Evolutionary conservation across 1,284 basidiomycete species (phyloP), one percentile per base, ranked within the genome.

Genomic region (Leucoagaricus sp.): DNA sequence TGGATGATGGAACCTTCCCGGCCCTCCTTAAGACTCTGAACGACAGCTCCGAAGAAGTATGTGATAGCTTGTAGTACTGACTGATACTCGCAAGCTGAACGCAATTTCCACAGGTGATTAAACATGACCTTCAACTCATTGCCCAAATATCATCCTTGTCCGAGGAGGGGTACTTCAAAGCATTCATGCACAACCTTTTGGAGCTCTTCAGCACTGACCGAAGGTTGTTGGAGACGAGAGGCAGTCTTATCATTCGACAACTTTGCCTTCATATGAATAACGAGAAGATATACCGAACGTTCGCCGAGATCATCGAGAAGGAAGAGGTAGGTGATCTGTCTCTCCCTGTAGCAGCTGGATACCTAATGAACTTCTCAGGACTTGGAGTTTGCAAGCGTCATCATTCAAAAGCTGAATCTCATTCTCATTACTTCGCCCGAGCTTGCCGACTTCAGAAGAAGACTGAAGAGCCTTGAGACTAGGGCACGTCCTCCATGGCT

Each of bases 341-440:
- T 15, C 1, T 21, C 10, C 13, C 4, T 19, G 34, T 25, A 29
- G 8, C 15, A 29, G 31, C 49, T 57, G 34, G 54, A 9, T 26
- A 28, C 17, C 12, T 47, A 13, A 19, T 21, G 8, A 2, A 23
- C 34, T 51, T 28, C 57, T 17, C 55, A 95, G 89, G 96, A 98
- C 69, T 81, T 98, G 49, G 96, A 98, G 69, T 98, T 98, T 70
- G 95, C 96, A 1, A 93, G 93, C 66, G 91, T 94, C 63, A 98
- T 99, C 75, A 94, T 98, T 5, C 94, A 98, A 75, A 98, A 98
- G 72, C 78, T 99, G 49, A 98, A 95, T 68, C 87, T 97, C 70
- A 98, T 99, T 64, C 80, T 99, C 58, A 96, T 98, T 63, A 98
- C 96, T 2, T 96, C 95, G 6, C 95, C 95, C 0, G 96, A 99